A percentile compares a stretch with the other conserved stretches of the same genome.
phyloP scores from a whole-genome alignment of 371 early-diverging fungal species.

The Smittium mucronatum region DNA sequence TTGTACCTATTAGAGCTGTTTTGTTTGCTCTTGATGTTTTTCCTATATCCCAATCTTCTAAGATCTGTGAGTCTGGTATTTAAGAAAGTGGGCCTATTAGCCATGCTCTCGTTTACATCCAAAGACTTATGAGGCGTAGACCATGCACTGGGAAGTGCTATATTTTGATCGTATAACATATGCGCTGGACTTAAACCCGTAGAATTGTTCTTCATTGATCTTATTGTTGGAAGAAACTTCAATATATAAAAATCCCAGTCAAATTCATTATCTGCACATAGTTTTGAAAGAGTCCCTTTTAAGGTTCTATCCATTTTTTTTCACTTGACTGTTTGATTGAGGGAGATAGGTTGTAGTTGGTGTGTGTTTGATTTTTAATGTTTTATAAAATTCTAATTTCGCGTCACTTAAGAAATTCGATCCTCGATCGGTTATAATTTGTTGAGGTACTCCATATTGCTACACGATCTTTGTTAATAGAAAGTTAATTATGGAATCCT shows the following conservation, averaged over 20 bases:
- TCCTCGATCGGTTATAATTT: conserved; percentile 9
- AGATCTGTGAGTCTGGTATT: background rate
- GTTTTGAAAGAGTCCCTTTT: conserved; percentile 1
- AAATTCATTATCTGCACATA: background rate
- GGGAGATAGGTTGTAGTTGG: conserved; percentile 11
- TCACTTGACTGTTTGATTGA: conserved; percentile 10
- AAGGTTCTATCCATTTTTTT: conserved; percentile 10
- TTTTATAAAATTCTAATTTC: conserved; percentile 3
- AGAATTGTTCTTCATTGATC: conserved; percentile 4
- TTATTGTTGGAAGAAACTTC: background rate
- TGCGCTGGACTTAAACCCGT: conserved; percentile 5
- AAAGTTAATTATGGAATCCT: conserved; percentile 7
- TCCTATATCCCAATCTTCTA: conserved; percentile 1
- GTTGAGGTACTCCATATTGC: conserved; percentile 6
- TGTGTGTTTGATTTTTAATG: conserved; percentile 11
- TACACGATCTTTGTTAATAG: conserved; percentile 9
- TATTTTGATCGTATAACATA: conserved; percentile 1
- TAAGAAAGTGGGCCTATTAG: background rate
- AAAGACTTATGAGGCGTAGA: background rate
- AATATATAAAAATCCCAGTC: conserved; percentile 10
- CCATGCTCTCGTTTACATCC: background rate
- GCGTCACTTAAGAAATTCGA: conserved; percentile 10
- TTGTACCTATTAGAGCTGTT: background rate
- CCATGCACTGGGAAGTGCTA: conserved; percentile 2
- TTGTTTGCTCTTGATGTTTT: background rate